Base-by-base conservation (phyloP, 2,329 filamentous ascomycete species). In the Xylaria sp. region DNA sequence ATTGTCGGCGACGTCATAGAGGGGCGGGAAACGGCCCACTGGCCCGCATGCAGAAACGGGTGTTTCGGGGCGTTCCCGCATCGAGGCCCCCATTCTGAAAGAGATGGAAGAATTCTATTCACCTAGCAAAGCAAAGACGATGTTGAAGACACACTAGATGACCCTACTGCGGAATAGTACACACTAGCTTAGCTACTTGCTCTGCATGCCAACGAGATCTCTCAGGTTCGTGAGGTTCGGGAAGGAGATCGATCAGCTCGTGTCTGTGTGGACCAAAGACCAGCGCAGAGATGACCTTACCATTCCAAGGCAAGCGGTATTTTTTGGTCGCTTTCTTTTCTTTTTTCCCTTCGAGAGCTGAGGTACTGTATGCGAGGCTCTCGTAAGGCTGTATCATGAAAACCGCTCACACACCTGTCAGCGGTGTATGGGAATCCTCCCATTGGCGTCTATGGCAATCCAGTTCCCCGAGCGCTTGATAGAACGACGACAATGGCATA, bases 1-100 rank as follows among this genome's bases (percentile, higher is more conserved):
- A 39, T 52, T 39, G 18, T 15, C 18, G 48, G 37, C 63, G 39
- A 66, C 67, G 67, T 69, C 67, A 69, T 69, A 57, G 44, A 57
- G 55, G 57, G 51, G 62, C 56, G 28, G 7, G 7, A 20, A 65
- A 61, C 15, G 63, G 63, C 66, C 66, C 66, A 48, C 66, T 46
- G 52, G 37, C 57, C 25, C 44, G 51, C 46, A 37, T 61, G 25
- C 20, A 55, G 34, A 66, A 18, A 56, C 28, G 62, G 62, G 57
- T 39, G 56, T n/a, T 25, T 63, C 50, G 50, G 50, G 37, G 50
- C 28, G 50, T 18, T 65, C 62, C 62, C 34, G 57, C 44, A 54
- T 51, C 54, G 37, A 68, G 48, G 44, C 58, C 25, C 23, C 41
- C 44, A 18, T 37, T n/a, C 25, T 28, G 20, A 39, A 44, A 63